Conservation (phyloP, 805 yeast genomes). For the Wickerhamomyces rabaulensis region DNA sequence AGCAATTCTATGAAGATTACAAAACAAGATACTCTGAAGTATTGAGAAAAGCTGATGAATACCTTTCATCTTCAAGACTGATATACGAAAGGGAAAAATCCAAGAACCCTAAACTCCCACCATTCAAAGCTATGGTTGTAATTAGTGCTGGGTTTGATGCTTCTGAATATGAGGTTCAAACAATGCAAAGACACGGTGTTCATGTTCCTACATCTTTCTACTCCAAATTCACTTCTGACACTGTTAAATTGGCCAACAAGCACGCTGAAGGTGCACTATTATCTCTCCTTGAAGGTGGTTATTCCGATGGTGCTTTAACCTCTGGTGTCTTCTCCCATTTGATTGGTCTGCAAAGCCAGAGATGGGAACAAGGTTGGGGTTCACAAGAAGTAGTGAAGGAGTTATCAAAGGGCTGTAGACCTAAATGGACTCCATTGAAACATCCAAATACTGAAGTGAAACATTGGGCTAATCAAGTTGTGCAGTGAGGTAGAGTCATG, state of each 20-base stretch:
- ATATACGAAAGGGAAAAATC: conserved; percentile 9
- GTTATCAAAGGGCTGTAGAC: conserved; percentile 61
- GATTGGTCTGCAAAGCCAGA: conserved; percentile 56
- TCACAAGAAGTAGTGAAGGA: conserved; percentile 57
- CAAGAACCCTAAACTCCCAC: conserved; percentile 19
- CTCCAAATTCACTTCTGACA: conserved; percentile 66
- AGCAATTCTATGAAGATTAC: conserved; percentile 62
- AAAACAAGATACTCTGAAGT: conserved; percentile 54
- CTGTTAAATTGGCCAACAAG: conserved; percentile 59
- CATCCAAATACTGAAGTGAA: conserved; percentile 47
- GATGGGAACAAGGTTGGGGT: conserved; percentile 66
- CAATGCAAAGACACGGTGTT: conserved; percentile 81
- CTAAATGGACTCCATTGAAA: conserved; percentile 56
- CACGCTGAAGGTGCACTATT: conserved; percentile 57
- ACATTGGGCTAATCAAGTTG: conserved; percentile 61
- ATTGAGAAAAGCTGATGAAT: conserved; percentile 63
- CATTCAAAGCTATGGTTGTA: conserved; percentile 55
- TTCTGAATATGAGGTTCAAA: conserved; percentile 72
- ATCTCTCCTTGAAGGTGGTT: conserved; percentile 81
- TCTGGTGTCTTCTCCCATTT: conserved; percentile 79
- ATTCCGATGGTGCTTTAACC: conserved; percentile 73
- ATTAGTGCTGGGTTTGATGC: conserved; percentile 89
- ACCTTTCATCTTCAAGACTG: conserved; percentile 42
- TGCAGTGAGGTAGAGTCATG: conserved; percentile 56
- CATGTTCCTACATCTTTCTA: conserved; percentile 80